A percentile compares a stretch with the other conserved stretches of the same genome.
These are phyloP conservation scores for Yamadazyma friedrichii DNA, from an alignment of 1,139 yeast species.

Conservation along the genomic window DNA sequence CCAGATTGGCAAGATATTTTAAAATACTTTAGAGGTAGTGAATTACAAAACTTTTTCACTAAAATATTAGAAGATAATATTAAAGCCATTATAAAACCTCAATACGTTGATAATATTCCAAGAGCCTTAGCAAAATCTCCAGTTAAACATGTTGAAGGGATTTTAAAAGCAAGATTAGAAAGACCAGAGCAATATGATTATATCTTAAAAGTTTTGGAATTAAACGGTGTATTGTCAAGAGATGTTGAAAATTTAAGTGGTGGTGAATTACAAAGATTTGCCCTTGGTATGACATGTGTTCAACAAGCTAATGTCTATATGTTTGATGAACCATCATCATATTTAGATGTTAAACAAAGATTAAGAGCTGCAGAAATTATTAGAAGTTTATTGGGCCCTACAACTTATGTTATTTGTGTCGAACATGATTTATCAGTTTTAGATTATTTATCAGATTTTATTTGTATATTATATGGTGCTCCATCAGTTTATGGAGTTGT, in stretches of 20 bases:
- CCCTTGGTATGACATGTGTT: constrained; percentile 95
- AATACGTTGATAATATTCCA: constrained; percentile 95
- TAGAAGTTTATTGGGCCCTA: constrained; percentile 74
- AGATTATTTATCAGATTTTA: constrained; percentile 93
- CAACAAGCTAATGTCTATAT: constrained; percentile 94
- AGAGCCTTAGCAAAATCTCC: constrained; percentile 89
- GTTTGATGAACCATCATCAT: constrained; percentile 99
- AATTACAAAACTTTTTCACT: constrained; percentile 92
- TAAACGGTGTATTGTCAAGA: constrained; percentile 71
- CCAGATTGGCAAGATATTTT: constrained; percentile 97
- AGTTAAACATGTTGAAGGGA: constrained; percentile 80
- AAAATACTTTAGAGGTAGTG: constrained; percentile 91
- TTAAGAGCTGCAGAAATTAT: constrained; percentile 94
- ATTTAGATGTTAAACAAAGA: constrained; percentile 97
- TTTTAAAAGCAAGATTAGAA: constrained; percentile 72
- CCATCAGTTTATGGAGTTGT: constrained; percentile 99
- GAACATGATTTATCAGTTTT: constrained; percentile 98
- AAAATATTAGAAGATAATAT: constrained; percentile 90
- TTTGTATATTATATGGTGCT: constrained; percentile 94
- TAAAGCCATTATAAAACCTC: constrained; percentile 95
- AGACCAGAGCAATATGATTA: constrained; percentile 60
- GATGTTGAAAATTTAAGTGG: constrained; percentile 90
- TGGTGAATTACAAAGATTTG: constrained; percentile 98
- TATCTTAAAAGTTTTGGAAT: constrained; percentile 68
- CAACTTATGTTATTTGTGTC: constrained; percentile 87